A percentile compares a stretch with the other conserved stretches of the same genome.
Conservation (phyloP, 306 rosid species). For the Trichosanthes truncata region DNA sequence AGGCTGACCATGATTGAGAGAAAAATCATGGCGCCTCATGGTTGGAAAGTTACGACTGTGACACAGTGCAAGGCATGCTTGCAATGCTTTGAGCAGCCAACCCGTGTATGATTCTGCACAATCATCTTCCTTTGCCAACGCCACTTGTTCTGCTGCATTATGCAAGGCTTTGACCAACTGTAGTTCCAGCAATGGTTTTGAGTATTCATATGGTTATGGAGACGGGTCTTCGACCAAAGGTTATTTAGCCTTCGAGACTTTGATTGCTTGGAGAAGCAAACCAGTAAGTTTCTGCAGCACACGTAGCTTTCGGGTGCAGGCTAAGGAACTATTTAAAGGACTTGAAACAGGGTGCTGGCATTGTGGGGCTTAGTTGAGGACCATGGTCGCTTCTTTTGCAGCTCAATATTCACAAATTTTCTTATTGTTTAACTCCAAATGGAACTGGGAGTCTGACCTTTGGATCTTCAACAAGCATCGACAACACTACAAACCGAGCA, state of each 20-base stretch:
- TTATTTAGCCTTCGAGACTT: conserved; percentile 49
- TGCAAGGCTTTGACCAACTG: conserved; percentile 46
- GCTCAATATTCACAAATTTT: conserved; percentile 46
- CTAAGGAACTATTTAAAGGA: conserved; percentile 60
- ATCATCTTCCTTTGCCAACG: conserved; percentile 40
- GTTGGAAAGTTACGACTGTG: no score
- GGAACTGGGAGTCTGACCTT: conserved; percentile 41
- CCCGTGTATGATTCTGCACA: conserved; percentile 52
- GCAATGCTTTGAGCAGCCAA: conserved; percentile 50
- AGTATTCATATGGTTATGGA: conserved; percentile 48
- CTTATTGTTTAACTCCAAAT: conserved; percentile 55
- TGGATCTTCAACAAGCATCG: conserved; percentile 32
- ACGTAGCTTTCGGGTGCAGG: conserved; percentile 67
- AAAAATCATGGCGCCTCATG: no score
- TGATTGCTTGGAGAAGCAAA: conserved; percentile 36
- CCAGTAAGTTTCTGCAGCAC: background rate
- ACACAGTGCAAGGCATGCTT: conserved; percentile 66
- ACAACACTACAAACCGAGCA: background rate
- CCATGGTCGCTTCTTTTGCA: conserved; percentile 66
- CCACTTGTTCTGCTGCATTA: conserved; percentile 27
- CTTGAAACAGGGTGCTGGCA: conserved; percentile 54
- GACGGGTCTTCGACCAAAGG: conserved; percentile 61
- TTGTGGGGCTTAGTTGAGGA: conserved; percentile 69
- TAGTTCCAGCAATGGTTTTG: conserved; percentile 34
- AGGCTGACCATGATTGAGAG: no score